phyloP scores from a whole-genome alignment of 192 early-diverging fungal species.

The Linnemannia exigua region DNA sequence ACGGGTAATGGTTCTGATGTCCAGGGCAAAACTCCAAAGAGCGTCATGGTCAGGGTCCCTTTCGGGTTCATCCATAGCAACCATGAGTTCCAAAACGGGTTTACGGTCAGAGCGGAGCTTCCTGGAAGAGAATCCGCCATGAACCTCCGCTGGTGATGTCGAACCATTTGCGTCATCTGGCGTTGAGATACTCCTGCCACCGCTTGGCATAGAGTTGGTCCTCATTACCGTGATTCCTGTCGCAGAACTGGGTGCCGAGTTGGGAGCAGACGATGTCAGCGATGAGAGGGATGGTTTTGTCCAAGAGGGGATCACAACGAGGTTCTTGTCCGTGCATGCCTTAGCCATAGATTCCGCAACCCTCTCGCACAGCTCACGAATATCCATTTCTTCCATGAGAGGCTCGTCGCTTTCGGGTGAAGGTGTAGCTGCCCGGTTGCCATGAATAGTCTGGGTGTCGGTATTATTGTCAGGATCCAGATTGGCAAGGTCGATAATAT shows the following conservation, averaged over 20 bases:
- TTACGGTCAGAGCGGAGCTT: conserved; percentile 17
- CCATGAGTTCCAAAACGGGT: conserved; percentile 37
- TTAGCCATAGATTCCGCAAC: conserved; percentile 48
- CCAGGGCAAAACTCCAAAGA: conserved; percentile 35
- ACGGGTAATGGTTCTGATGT: conserved; percentile 35
- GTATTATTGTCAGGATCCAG: conserved; percentile 41
- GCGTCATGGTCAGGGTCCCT: conserved; percentile 37
- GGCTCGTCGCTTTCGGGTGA: conserved; percentile 17
- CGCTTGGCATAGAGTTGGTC: not conserved
- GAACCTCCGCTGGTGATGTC: conserved; percentile 16
- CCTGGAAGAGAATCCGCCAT: conserved; percentile 11
- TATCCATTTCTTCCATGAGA: conserved; percentile 33
- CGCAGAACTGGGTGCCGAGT: conserved; percentile 14
- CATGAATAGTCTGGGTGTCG: not conserved
- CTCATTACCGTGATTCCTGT: not conserved
- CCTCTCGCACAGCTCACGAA: conserved; percentile 44
- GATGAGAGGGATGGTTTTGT: conserved; percentile 35
- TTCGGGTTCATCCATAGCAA: conserved; percentile 47
- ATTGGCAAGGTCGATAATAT: conserved; percentile 41
- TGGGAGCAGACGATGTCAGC: conserved; percentile 17
- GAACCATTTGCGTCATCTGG: conserved; percentile 20
- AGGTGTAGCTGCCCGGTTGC: conserved; percentile 10
- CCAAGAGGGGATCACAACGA: conserved; percentile 41
- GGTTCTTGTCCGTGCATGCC: conserved; percentile 41
- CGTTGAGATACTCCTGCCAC: not conserved